A percentile compares a stretch with the other conserved stretches of the same genome.
phyloP scores from a whole-genome alignment of 208 protist species.

The Lotmaria passim region DNA sequence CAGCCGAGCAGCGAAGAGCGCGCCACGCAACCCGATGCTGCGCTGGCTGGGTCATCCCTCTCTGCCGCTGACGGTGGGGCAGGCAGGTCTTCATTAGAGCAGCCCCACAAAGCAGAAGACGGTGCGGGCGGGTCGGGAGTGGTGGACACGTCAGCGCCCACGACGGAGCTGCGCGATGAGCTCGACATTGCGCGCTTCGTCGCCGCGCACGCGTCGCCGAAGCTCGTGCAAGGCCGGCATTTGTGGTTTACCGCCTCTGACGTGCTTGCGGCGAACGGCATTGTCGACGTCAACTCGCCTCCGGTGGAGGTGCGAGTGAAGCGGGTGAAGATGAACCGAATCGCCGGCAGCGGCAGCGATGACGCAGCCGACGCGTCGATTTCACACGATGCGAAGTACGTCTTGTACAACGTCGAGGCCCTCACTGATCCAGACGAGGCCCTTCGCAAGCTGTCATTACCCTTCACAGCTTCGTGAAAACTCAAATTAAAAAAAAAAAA shows the following conservation, averaged over 20 bases:
- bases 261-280: constrained; percentile 57
- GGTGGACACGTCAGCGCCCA: background rate
- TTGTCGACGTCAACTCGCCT: constrained; percentile 79
- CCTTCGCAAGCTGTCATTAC: constrained; percentile 22
- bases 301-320: constrained; percentile 50
- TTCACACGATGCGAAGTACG: background rate
- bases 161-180: background rate
- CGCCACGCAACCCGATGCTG: background rate
- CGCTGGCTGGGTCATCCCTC: background rate
- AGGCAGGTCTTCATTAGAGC: background rate
- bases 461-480: constrained; percentile 4
- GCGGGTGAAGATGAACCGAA: too few species aligned
- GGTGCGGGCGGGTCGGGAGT: background rate
- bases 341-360: background rate
- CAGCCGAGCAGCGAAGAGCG: too few species aligned
- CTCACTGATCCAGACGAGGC: constrained; percentile 55
- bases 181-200: constrained; percentile 11
- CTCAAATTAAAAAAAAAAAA: too few species aligned
- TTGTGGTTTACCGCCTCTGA: constrained; percentile 78
- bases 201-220: constrained; percentile 22
- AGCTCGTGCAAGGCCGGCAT: constrained; percentile 9
- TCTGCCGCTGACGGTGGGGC: background rate
- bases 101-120: background rate
- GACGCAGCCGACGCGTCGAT: background rate
- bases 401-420: constrained; percentile 66